A percentile compares a stretch with the other conserved stretches of the same genome.
Evolutionary conservation across 1,284 basidiomycete genomes (phyloP).

Genomic region (Leccinum fuscescens): DNA sequence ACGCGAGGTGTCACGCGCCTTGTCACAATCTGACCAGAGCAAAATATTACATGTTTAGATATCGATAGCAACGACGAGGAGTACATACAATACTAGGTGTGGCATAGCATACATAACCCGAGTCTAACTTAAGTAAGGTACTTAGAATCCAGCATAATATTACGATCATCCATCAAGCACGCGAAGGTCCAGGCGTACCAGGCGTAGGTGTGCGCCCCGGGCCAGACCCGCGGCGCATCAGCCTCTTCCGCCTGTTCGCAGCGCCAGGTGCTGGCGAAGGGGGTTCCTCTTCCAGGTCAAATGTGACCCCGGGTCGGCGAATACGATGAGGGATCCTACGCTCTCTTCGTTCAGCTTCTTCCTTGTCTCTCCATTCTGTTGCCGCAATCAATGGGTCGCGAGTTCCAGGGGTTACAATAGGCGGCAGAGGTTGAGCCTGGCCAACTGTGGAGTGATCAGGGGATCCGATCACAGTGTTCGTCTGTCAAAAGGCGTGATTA

Average conservation of each 20-base stretch:
- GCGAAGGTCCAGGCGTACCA: conserved; percentile 22
- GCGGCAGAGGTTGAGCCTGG: conserved; percentile 44
- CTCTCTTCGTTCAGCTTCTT: conserved; percentile 40
- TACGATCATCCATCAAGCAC: conserved; percentile 10
- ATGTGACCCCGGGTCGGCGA: conserved; percentile 67
- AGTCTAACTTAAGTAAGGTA: conserved; percentile 24
- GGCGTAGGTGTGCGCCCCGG: conserved; percentile 18
- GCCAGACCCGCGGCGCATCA: conserved; percentile 31
- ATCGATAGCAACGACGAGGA: conserved; percentile 16
- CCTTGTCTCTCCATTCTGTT: conserved; percentile 61
- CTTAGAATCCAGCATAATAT: conserved; percentile 8
- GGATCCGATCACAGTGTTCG: conserved; percentile 70
- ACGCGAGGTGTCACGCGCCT: conserved; percentile 30
- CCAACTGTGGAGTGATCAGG: conserved; percentile 69
- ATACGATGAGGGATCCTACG: conserved; percentile 44
- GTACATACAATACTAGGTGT: conserved; percentile 30
- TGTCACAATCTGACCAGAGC: conserved; percentile 11
- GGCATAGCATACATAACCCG: conserved; percentile 33
- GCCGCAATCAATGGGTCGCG: conserved; percentile 64
- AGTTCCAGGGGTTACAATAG: conserved; percentile 53
- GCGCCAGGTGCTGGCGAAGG: conserved; percentile 34
- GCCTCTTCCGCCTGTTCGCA: conserved; percentile 24
- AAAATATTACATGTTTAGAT: conserved; percentile 16
- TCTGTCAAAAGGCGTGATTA: conserved; percentile 35
- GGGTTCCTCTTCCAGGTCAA: conserved; percentile 58